Evolutionary conservation across 768 basidiomycete genomes (phyloP), one percentile per base, ranked within the genome.

Genomic region (Baorangia bicolor): DNA sequence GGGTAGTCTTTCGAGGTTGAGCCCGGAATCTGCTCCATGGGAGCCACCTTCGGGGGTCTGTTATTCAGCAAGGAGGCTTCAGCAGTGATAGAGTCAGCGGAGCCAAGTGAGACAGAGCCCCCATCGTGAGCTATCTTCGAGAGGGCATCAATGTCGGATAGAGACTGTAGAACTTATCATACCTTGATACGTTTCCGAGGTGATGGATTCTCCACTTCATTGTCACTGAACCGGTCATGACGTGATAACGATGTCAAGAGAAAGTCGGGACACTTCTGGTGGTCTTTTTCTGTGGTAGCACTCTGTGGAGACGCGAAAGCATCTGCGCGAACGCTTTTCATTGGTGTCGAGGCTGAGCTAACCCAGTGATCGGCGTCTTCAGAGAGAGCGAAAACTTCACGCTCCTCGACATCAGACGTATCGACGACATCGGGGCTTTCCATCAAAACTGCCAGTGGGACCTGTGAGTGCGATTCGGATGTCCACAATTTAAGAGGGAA

Each of bases 371-470:
- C 47, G n/a, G 28, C 43, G 5, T 48, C 53, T 21, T 68, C 55
- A 7, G 62, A 53, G 58, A 57, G 49, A 14, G 54, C 41, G n/a
- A 80, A 56, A 42, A 75, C 74, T 61, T 81, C 81, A 38, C 76
- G 75, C 59, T 88, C 86, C 61, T 86, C 86, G 44, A 73, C 69
- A 59, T 88, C 86, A 5, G 85, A 87, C 18, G 86, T 86, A 62
- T 83, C 83, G 14, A 87, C 79, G 45, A 81, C 64, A 41, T 82
- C 83, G 7, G 58, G 57, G 40, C 52, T 57, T 14, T 68, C 63
- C 65, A 66, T 66, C 44, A 45, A 48, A 30, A 33, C 30, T 11
- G n/a, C n/a, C n/a, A n/a, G n/a, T n/a, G 10, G 37, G 20, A n/a
- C 38, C 11, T 12, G 48, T 20, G 23, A 34, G 47, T 20, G 43